A percentile compares a stretch with the other conserved stretches of the same genome.
Conservation (phyloP, 805 yeast species). For the Saccharomycopsis sp. region DNA sequence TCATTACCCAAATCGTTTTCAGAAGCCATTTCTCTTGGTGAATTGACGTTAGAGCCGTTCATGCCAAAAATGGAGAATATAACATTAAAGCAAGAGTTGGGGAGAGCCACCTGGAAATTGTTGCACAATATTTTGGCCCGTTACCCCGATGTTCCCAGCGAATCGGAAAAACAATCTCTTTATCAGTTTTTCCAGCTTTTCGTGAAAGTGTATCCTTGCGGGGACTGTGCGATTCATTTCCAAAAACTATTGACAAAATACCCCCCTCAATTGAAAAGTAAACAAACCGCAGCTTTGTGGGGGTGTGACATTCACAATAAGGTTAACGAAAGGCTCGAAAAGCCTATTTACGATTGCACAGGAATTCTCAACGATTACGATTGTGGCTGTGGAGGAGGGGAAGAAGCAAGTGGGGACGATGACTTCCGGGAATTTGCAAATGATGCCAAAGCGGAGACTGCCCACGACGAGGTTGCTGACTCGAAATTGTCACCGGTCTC, state of each 20-base stretch:
- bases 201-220: constrained; percentile 93
- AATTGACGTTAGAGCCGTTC: constrained; percentile 38
- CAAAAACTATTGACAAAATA: constrained; percentile 54
- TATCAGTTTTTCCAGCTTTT: constrained; percentile 60
- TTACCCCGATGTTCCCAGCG: constrained; percentile 77
- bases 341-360: constrained; percentile 76
- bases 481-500: background rate
- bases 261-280: constrained; percentile 78
- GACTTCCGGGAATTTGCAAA: constrained; percentile 30
- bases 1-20: background rate
- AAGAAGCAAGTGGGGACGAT: constrained; percentile 35
- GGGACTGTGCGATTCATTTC: constrained; percentile 94
- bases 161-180: constrained; percentile 56
- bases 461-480: background rate
- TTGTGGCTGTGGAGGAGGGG: constrained; percentile 89
- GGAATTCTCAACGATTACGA: constrained; percentile 84
- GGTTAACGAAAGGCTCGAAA: constrained; percentile 67
- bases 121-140: constrained; percentile 90
- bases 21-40: background rate
- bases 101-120: constrained; percentile 84
- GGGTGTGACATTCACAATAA: constrained; percentile 90
- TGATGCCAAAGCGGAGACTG: constrained; percentile 23
- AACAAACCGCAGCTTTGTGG: constrained; percentile 87
- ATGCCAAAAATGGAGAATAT: constrained; percentile 95
- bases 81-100: constrained; percentile 63